Evolutionary conservation across 768 basidiomycete species (phyloP).

Genomic region (Tricholoma terreum): DNA sequence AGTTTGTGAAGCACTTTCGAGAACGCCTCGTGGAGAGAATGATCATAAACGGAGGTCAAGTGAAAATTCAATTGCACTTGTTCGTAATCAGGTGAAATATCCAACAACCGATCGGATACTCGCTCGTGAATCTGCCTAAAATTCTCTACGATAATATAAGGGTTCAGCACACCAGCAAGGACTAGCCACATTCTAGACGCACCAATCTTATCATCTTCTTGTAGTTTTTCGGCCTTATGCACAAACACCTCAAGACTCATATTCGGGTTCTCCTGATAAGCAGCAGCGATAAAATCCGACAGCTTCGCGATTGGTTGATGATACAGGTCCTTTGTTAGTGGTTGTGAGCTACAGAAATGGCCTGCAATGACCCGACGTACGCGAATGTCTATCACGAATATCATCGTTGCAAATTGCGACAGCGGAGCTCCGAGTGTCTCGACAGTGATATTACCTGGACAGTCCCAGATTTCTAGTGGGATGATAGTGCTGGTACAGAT

Average conservation of each 20-base stretch:
- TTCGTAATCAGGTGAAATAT: slow-evolving; percentile 73
- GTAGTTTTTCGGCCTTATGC: slow-evolving; percentile 90
- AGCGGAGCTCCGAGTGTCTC: slow-evolving; percentile 76
- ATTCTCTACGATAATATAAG: slow-evolving; percentile 55
- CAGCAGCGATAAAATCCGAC: slow-evolving; percentile 76
- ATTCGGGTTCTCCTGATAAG: slow-evolving; percentile 69
- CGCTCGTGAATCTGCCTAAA: slow-evolving; percentile 89
- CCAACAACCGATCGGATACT: slow-evolving; percentile 76
- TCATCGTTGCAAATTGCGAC: slow-evolving; percentile 76
- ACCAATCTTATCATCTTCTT: slow-evolving; percentile 92
- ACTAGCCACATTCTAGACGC: slow-evolving; percentile 17
- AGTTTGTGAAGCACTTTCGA: slow-evolving; percentile 86
- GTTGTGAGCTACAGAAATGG: neutral
- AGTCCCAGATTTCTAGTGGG: slow-evolving; percentile 94
- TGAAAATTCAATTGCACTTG: slow-evolving; percentile 82
- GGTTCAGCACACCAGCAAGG: neutral
- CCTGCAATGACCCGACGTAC: slow-evolving; percentile 41
- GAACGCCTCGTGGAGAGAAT: slow-evolving; percentile 88
- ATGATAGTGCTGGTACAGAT: slow-evolving; percentile 69
- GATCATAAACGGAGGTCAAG: slow-evolving; percentile 91
- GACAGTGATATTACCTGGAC: slow-evolving; percentile 80
- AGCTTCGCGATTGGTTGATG: slow-evolving; percentile 81
- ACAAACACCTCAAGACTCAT: slow-evolving; percentile 90
- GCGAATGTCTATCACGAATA: slow-evolving; percentile 95
- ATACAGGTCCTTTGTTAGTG: slow-evolving; percentile 65